These are phyloP conservation scores for Persicaria maculosa DNA, from an alignment of 148 eudicot genomes.

Conservation along the genomic window DNA sequence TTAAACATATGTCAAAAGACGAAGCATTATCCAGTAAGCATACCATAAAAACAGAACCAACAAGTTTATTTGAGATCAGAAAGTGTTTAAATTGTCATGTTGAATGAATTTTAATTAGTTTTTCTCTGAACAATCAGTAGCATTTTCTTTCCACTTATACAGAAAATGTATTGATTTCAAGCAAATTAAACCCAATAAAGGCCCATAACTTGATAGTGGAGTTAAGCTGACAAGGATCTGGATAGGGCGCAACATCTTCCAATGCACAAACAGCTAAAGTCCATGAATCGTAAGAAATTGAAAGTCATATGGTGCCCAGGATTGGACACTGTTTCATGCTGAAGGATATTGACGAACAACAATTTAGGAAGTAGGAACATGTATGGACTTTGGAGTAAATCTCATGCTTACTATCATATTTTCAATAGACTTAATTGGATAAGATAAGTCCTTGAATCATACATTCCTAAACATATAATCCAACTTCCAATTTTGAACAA, in stretches of 20 bases:
- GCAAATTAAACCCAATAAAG: neutral
- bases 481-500: too few relatives aligned
- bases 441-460: too few relatives aligned
- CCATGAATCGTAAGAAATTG: neutral
- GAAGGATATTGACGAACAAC: neutral
- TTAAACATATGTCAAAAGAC: conserved; percentile 9
- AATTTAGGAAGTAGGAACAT: neutral
- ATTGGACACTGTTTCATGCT: neutral
- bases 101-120: conserved; percentile 6
- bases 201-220: neutral
- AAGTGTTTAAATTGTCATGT: neutral
- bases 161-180: neutral
- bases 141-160: neutral
- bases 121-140: neutral
- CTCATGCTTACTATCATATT: neutral
- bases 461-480: neutral
- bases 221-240: neutral
- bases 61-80: neutral
- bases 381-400: neutral
- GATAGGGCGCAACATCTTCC: neutral
- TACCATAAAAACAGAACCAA: neutral
- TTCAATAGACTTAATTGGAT: too few relatives aligned
- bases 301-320: neutral
- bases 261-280: neutral
- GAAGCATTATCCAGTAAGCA: neutral